Evolutionary conservation across 306 rosid genomes (phyloP), one percentile per base, ranked within the genome.

Genomic region (Leucaena leucocephala): DNA sequence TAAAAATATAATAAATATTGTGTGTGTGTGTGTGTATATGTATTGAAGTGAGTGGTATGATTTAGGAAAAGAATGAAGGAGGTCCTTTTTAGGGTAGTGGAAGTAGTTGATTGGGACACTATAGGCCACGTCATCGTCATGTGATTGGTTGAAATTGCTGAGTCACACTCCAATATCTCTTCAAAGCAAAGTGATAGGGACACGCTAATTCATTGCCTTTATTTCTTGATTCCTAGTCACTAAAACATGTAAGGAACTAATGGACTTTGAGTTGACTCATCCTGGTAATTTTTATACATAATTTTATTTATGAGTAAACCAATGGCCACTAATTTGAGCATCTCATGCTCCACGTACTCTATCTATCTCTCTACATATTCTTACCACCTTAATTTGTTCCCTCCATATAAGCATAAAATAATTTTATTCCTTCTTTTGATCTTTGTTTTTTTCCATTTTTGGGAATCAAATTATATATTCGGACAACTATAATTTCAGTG

Each of bases 301-400:
- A 82, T 88, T 78, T 78, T 80, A 86, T 85, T 86, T 33, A 22
- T 52, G 42, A 43, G 77, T 8, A 46, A 80, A 72, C 71, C 42
- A 76, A 82, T 42, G 80, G 88, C 80, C 88, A 85, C 84, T 78
- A 73, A 73, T 72, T 68, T 77, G 44, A 80, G 92, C 89, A 88
- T 88, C 91, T 59, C 66, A 68, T 86, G 82, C 88, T 81, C 62
- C 39, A 82, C 27, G 27, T 27, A 27, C 13, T 62, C 6, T 76
- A 4, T 67, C 27, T 8, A 21, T 54, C n/a, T n/a, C n/a, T n/a
- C n/a, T n/a, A 50, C 4, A 50, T 9, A 8, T 38, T 66, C 71
- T 52, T 80, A 76, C 71, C 74, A 74, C 81, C 79, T 81, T 71
- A 74, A 77, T 81, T 77, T 81, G 77, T 71, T 81, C 80, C 82